phyloP scores from a whole-genome alignment of 768 basidiomycete genomes.

The Mycena indigotica region DNA sequence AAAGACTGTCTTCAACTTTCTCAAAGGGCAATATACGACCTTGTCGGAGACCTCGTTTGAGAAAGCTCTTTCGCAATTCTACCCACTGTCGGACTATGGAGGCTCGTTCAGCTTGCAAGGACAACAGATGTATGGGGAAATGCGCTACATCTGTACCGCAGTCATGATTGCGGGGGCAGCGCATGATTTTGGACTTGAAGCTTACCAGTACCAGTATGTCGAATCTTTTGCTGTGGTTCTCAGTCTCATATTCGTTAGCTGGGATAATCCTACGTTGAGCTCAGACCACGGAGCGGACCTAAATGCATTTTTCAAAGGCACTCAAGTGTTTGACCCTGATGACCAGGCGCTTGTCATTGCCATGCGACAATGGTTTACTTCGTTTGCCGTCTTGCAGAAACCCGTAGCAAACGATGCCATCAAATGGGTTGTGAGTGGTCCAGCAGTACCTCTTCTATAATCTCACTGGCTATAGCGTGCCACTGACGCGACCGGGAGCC shows the following conservation, averaged over 20 bases:
- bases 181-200: slow-evolving; percentile 18
- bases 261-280: slow-evolving; percentile 40
- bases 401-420: slow-evolving; percentile 28
- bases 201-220: slow-evolving; percentile 42
- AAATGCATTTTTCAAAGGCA: slow-evolving; percentile 36
- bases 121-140: slow-evolving; percentile 49
- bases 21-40: slow-evolving; percentile 41
- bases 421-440: slow-evolving; percentile 32
- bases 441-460: neutral
- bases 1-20: slow-evolving; percentile 43
- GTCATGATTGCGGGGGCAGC: slow-evolving; percentile 37
- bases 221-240: neutral
- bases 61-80: slow-evolving; percentile 30
- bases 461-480: neutral
- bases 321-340: slow-evolving; percentile 26
- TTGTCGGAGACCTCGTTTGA: slow-evolving; percentile 34
- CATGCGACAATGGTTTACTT: slow-evolving; percentile 43
- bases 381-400: slow-evolving; percentile 37
- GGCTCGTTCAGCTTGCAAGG: slow-evolving; percentile 41
- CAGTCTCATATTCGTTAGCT: slow-evolving; percentile 21
- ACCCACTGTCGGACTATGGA: slow-evolving; percentile 37
- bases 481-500: slow-evolving; percentile 26
- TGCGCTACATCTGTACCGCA: slow-evolving; percentile 42
- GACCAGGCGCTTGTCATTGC: slow-evolving; percentile 35
- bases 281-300: slow-evolving; percentile 41